Evolutionary conservation across 305 asterid genomes (phyloP), one percentile per base, ranked within the genome.

Genomic region (Fraxinus latifolia): DNA sequence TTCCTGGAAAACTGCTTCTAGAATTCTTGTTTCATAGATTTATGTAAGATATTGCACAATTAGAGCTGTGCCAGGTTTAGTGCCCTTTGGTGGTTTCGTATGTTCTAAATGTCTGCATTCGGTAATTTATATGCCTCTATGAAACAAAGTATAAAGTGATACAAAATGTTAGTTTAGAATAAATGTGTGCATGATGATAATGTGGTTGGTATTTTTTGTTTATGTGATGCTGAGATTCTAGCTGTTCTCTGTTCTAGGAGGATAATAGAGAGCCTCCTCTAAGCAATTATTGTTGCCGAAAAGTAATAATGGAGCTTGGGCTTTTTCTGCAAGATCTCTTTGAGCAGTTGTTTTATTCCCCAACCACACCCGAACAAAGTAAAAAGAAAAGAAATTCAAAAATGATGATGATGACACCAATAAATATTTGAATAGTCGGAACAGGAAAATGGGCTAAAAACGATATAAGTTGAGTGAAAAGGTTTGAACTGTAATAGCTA

Each of bases 161-260:
- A 21, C 31, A 74, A 80, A 55, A 73, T 77, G 31, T 37, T 85
- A 55, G 60, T 50, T 50, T 50, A 15, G 60, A 55, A 55, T 55
- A 5, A 55, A 55, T 17, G 12, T 55, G 27, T 55, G 27, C 27
- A 17, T 17, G 21, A n/a, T 50, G 21, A 50, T 15, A 36, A 31
- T 55, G 29, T 32, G 47, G 19, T n/a, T 23, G 14, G 53, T 68
- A 27, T 37, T 67, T 23, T 37, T 75, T 75, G 7, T 39, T 4
- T 9, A 39, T 7, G 11, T 75, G 78, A 75, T 39, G 71, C 27
- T 23, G 32, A 21, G 11, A 14, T 21, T 62, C 71, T 62, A 9
- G 19, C 23, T 27, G 14, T 23, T 37, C 33, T 78, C 21, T 58
- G 58, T 50, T 70, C 36, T n/a, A 37, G 36, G 33, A 75, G 34